Conservation (phyloP, 805 yeast species). For the Ogataea methanolica region DNA sequence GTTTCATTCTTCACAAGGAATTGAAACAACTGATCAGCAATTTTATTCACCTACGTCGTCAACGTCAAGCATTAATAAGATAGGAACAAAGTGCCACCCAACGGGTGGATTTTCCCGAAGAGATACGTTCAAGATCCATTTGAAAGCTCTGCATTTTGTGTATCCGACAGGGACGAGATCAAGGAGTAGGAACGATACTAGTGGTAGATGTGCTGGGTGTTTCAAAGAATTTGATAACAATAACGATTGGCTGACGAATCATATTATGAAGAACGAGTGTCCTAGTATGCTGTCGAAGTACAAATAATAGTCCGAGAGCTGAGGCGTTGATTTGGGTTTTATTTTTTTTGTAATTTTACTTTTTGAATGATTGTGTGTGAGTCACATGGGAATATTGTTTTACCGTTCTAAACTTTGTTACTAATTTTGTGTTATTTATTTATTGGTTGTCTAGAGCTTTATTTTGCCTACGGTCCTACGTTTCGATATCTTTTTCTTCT, state of each 20-base stretch:
- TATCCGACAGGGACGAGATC: conserved; percentile 54
- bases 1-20: conserved; percentile 31
- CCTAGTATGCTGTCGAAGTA: conserved; percentile 24
- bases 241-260: conserved; percentile 47
- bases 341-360: too few relatives aligned
- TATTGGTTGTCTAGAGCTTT: too few relatives aligned
- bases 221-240: conserved; percentile 44
- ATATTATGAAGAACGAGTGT: conserved; percentile 48
- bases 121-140: conserved; percentile 55
- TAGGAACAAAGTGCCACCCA: conserved; percentile 44
- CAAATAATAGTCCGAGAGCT: conserved; percentile 5
- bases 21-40: conserved; percentile 9
- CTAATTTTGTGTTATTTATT: too few relatives aligned
- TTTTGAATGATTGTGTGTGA: too few relatives aligned
- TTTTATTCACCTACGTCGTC: conserved; percentile 7
- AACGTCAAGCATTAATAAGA: neutral
- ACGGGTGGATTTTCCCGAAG: conserved; percentile 57
- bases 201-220: conserved; percentile 54
- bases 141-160: conserved; percentile 51
- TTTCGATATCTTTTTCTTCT: too few relatives aligned
- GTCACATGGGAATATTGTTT: too few relatives aligned
- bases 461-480: too few relatives aligned
- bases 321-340: neutral
- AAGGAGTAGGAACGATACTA: conserved; percentile 35
- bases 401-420: too few relatives aligned